These are phyloP conservation scores for Cordyceps fumosorosea DNA, from an alignment of 2,329 filamentous ascomycete genomes.

Conservation along the genomic window DNA sequence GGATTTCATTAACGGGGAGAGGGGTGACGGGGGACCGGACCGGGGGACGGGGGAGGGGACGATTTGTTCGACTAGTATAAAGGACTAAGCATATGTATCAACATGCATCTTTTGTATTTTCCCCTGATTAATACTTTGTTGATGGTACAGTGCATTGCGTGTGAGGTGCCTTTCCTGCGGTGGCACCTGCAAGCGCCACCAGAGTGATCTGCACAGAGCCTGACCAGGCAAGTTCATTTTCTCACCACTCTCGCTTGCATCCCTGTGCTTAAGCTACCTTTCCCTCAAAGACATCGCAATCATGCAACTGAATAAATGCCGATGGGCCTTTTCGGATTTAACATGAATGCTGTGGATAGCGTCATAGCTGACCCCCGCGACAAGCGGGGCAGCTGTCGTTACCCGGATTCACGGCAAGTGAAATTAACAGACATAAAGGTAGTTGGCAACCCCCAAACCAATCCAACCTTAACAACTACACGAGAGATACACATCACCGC, in stretches of 20 bases:
- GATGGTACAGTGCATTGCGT: neutral
- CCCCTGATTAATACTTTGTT: neutral
- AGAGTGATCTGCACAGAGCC: neutral
- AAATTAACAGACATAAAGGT: no score
- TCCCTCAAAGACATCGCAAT: neutral
- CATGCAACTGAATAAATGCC: neutral
- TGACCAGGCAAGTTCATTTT: neutral
- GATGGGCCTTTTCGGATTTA: neutral
- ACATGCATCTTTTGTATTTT: conserved; percentile 10
- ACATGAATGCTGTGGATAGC: neutral
- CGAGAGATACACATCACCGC: neutral
- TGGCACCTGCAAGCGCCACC: neutral
- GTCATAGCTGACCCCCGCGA: conserved; percentile 1
- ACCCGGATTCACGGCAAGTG: neutral
- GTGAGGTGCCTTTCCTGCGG: neutral
- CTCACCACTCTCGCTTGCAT: neutral
- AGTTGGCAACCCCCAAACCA: no score
- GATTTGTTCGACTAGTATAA: conserved; percentile 8
- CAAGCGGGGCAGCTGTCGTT: neutral
- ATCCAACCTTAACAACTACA: neutral
- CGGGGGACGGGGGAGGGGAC: neutral
- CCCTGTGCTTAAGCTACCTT: neutral
- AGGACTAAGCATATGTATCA: conserved; percentile 13
- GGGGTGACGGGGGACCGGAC: no score
- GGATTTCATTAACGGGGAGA: neutral